Evolutionary conservation across 2,329 filamentous ascomycete species (phyloP), one percentile per base, ranked within the genome.

Genomic region (Verticillium isaacii): DNA sequence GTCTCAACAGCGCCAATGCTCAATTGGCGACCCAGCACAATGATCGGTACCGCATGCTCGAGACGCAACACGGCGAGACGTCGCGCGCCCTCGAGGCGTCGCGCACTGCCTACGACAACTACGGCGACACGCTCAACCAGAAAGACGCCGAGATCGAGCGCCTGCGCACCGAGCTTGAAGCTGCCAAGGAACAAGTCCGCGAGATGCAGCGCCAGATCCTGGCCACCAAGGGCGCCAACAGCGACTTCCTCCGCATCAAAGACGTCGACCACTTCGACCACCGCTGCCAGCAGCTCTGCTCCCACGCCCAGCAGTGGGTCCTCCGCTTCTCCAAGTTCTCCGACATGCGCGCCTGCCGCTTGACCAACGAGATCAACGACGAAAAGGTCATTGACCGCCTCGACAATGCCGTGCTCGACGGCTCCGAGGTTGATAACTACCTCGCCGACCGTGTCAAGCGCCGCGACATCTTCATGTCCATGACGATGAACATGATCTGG

Each of bases 401-500:
- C 57, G 95, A 98, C 78, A 97, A 97, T 75, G 88, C 92, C 64
- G 88, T 99, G 60, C 84, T 99, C 32, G 96, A 99, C 76, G 95
- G 94, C 65, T 92, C 92, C 56, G 93, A 98, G 72, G 93, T 97
- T 65, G 93, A 98, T 75, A 80, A 82, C 62, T 95, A 96, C 71
- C 88, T 99, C 57, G 85, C 85, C 67, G 94, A 99, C 74, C 91
- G 96, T 45, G 90, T 97, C 60, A 89, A 86, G 70, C 89, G 95
- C 64, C 88, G 94, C 63, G 94, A 98, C 74, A 89, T 98, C 62
- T 97, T 99, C 82, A 97, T 98, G 92, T 95, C 93, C 41, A 93
- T 99, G 75, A 92, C 94, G 61, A 98, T 98, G 93, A 95, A 91
- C 64, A 97, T 99, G 93, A 89, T 99, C 59, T 99, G 93, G 93